Evolutionary conservation across 352 stramenopile genomes (phyloP).

Genomic region (Globisporangium splendens): DNA sequence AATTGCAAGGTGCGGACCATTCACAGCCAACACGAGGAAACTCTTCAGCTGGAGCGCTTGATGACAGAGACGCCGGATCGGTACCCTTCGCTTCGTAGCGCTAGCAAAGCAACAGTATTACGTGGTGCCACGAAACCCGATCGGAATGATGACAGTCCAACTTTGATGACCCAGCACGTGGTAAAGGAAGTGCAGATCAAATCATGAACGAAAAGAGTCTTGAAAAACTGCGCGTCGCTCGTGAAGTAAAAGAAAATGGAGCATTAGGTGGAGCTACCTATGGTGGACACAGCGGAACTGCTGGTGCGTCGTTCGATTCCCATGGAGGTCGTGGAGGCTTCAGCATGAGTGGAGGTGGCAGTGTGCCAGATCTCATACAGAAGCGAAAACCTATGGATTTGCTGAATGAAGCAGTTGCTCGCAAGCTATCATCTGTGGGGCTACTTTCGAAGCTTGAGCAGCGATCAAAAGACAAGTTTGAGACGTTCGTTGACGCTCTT

Average conservation of each 20-base stretch:
- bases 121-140: conserved; percentile 62
- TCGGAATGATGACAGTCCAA: conserved; percentile 59
- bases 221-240: conserved; percentile 74
- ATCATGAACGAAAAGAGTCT: conserved; percentile 80
- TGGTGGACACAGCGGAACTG: conserved; percentile 17
- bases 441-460: conserved; percentile 26
- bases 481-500: conserved; percentile 54
- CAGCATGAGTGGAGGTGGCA: conserved; percentile 15
- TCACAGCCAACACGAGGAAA: conserved; percentile 73
- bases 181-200: conserved; percentile 91
- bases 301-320: conserved; percentile 29
- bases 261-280: conserved; percentile 18
- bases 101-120: conserved; percentile 56
- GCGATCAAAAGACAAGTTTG: conserved; percentile 63
- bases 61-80: conserved; percentile 48
- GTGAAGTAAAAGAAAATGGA: conserved; percentile 63
- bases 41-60: conserved; percentile 78
- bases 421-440: conserved; percentile 28
- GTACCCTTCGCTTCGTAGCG: conserved; percentile 60
- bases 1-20: conserved; percentile 56
- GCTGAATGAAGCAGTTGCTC: conserved; percentile 44
- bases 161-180: conserved; percentile 63
- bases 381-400: conserved; percentile 57
- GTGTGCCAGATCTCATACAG: conserved; percentile 42
- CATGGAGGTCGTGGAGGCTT: conserved; percentile 15